phyloP scores from a whole-genome alignment of 1,284 basidiomycete genomes.

The Coniferiporia weirii region DNA sequence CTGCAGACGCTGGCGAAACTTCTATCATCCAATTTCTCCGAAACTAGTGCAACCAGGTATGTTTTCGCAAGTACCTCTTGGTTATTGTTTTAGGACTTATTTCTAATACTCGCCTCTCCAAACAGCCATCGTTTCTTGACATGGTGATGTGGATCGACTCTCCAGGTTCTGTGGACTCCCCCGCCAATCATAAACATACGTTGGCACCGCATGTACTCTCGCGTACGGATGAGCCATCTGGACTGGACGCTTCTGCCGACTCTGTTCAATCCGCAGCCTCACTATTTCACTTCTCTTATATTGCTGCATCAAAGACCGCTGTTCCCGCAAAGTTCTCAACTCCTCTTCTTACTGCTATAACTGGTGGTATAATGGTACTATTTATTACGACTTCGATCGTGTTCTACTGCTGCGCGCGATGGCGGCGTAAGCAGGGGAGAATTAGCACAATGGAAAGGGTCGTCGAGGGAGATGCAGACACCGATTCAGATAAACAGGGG shows the following conservation, averaged over 20 bases:
- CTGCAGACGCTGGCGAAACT: not conserved
- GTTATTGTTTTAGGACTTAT: not conserved
- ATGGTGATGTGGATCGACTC: not conserved
- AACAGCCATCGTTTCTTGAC: not conserved
- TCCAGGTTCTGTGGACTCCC: not conserved
- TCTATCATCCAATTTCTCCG: not conserved
- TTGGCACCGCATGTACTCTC: not conserved
- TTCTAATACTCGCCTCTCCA: not conserved
- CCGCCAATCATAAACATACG: not conserved
- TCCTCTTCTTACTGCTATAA: not conserved
- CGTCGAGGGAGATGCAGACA: not conserved
- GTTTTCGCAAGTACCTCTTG: no score
- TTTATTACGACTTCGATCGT: not conserved
- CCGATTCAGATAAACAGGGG: not conserved
- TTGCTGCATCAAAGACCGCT: not conserved
- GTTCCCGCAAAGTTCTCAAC: not conserved
- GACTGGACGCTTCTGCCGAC: not conserved
- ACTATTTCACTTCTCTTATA: not conserved
- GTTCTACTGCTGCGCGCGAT: conserved; percentile 5
- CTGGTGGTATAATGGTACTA: not conserved
- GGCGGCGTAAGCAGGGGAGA: not conserved
- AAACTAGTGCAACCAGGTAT: not conserved
- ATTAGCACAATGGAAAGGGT: not conserved
- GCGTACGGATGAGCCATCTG: not conserved
- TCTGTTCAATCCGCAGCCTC: not conserved